Base-by-base conservation (phyloP, 371 early-diverging fungal genomes). In the Rhizopus microsporus region DNA sequence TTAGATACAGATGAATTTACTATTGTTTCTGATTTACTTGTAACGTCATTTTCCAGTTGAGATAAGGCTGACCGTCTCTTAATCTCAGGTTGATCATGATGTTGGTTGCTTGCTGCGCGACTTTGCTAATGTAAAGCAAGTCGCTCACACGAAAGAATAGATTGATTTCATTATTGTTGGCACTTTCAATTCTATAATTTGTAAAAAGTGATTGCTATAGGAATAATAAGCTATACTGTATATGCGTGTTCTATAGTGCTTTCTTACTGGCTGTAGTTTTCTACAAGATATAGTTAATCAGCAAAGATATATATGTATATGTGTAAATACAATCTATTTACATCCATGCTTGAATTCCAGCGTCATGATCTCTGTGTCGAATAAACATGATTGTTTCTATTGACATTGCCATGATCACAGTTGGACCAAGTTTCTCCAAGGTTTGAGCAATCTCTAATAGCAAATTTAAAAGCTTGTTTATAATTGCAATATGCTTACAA, bases 321-420 rank as follows among this genome's bases (percentile, higher is more conserved):
- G 23, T 23, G 2, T 23, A 23, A 23, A 23, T 23, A 23, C 23
- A 23, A 23, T 53, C 46, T 15, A 81, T 75, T 61, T 82, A 82
- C 62, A 72, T 76, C 77, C 82, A 84, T 7, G 81, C 78, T 63
- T 83, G 83, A 32, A 83, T 59, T 1, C 78, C 80, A n/a, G 63
- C 57, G 7, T 65, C 59, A 51, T 60, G 46, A 13, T 78, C 74
- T 16, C 63, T 51, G 56, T 77, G 57, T 23, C 74, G 76, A 37
- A 82, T 83, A 54, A 86, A 72, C 33, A 71, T 75, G 12, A 83
- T 47, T 35, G 64, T 39, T 23, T 74, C 74, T 16, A 67, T 65
- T 7, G 73, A 67, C 15, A 88, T 64, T 7, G 65, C 69, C 5
- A 82, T 51, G 46, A 85, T 67, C 54, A 78, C 84, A 10, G 59